Evolutionary conservation across 2,329 filamentous ascomycete genomes (phyloP).

Genomic region (Epichloe typhina): DNA sequence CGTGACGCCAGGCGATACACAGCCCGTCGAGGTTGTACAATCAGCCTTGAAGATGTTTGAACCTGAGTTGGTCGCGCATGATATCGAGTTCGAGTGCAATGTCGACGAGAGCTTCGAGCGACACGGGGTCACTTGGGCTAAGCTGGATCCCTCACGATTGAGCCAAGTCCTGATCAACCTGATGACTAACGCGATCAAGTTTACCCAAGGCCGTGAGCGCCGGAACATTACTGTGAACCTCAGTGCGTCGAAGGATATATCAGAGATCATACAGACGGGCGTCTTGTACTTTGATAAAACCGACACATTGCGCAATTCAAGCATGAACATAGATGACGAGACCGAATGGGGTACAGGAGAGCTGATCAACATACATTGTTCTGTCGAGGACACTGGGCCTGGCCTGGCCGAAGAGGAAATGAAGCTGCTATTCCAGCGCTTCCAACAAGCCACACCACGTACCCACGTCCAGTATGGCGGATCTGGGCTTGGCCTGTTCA

Average conservation of each 20-base stretch:
- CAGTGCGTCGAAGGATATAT: conserved; percentile 44
- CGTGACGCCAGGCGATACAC: conserved; percentile 56
- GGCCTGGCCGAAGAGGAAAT: conserved; percentile 51
- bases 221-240: conserved; percentile 51
- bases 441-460: conserved; percentile 53
- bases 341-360: conserved; percentile 61
- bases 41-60: conserved; percentile 69
- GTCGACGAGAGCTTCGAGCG: conserved; percentile 55
- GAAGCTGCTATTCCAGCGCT: conserved; percentile 53
- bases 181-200: conserved; percentile 54
- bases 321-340: conserved; percentile 34
- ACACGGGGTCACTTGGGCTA: conserved; percentile 56
- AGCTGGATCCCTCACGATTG: conserved; percentile 60
- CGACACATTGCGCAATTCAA: conserved; percentile 20
- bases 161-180: conserved; percentile 67
- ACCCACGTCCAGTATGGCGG: conserved; percentile 64
- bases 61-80: conserved; percentile 56
- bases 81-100: conserved; percentile 56
- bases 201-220: conserved; percentile 46
- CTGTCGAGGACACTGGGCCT: conserved; percentile 60
- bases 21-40: conserved; percentile 55
- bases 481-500: conserved; percentile 59
- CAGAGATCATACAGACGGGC: conserved; percentile 25
- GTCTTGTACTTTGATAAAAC: conserved; percentile 35
- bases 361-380: conserved; percentile 58